Evolutionary conservation across 345 rosid species (phyloP).

Genomic region (Aquilaria yunnanensis): DNA sequence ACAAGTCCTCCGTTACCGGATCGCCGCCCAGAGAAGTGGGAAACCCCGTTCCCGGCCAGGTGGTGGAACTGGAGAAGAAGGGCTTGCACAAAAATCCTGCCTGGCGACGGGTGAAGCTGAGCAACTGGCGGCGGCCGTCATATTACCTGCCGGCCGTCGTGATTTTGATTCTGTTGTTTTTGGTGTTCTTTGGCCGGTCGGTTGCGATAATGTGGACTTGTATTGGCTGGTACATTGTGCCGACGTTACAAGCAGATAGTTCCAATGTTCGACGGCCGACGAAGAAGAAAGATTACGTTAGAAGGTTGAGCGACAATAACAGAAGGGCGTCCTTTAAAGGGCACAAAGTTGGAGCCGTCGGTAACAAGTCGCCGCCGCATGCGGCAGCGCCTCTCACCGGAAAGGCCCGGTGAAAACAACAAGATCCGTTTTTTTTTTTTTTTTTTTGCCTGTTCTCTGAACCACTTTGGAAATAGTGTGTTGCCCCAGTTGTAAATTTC

Average conservation of each 20-base stretch:
- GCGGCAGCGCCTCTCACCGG: too few relatives aligned
- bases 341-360: constrained; percentile 2
- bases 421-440: too few relatives aligned
- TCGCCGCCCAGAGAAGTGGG: too few relatives aligned
- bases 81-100: constrained; percentile 11
- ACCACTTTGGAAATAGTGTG: too few relatives aligned
- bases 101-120: constrained; percentile 15
- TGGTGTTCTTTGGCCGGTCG: constrained; percentile 46
- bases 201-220: constrained; percentile 38
- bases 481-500: too few relatives aligned
- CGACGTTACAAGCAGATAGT: constrained; percentile 21
- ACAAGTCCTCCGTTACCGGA: not conserved
- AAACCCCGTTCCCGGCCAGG: too few relatives aligned
- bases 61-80: constrained; percentile 6
- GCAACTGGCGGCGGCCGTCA: constrained; percentile 30
- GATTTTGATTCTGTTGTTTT: constrained; percentile 36
- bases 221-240: constrained; percentile 50
- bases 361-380: not conserved
- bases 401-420: too few relatives aligned
- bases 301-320: constrained; percentile 20
- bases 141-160: constrained; percentile 34
- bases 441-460: too few relatives aligned
- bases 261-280: constrained; percentile 9
- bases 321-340: constrained; percentile 10
- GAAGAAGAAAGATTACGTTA: constrained; percentile 33